phyloP scores from a whole-genome alignment of 108 stramenopile genomes.

The Pseudonitzschia multiseries region DNA sequence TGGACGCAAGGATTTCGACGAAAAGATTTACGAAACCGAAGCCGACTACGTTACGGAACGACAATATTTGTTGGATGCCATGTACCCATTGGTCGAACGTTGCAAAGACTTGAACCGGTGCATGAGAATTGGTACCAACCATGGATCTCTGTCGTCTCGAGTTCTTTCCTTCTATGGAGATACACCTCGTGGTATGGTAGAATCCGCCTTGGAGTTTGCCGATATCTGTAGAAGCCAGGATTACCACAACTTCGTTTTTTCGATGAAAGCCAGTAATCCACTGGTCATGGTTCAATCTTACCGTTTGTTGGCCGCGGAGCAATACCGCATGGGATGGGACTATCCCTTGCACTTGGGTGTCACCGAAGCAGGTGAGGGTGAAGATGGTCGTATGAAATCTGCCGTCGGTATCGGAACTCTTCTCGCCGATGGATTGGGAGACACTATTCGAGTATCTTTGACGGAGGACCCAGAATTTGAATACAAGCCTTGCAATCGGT shows the following conservation, averaged over 20 bases:
- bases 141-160: conserved; percentile 88
- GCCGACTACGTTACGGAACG: conserved; percentile 79
- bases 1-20: conserved; percentile 91
- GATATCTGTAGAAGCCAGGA: conserved; percentile 94
- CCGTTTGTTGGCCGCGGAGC: conserved; percentile 90
- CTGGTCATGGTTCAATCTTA: conserved; percentile 97
- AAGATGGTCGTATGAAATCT: conserved; percentile 97
- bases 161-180: conserved; percentile 94
- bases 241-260: conserved; percentile 98
- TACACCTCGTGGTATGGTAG: conserved; percentile 98
- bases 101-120: conserved; percentile 90
- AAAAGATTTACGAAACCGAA: conserved; percentile 91
- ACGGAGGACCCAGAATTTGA: conserved; percentile 98
- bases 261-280: conserved; percentile 98
- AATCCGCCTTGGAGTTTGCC: conserved; percentile 95
- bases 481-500: conserved; percentile 89
- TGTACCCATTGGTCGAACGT: conserved; percentile 90
- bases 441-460: conserved; percentile 94
- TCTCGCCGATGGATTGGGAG: conserved; percentile 94
- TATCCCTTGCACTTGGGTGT: conserved; percentile 97
- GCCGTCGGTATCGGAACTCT: conserved; percentile 97
- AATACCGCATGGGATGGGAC: conserved; percentile 93
- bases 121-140: conserved; percentile 98
- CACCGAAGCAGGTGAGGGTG: conserved; percentile 98
- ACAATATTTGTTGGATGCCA: conserved; percentile 79